Base-by-base conservation (phyloP, 768 basidiomycete genomes). In the Amylocystis lapponica region DNA sequence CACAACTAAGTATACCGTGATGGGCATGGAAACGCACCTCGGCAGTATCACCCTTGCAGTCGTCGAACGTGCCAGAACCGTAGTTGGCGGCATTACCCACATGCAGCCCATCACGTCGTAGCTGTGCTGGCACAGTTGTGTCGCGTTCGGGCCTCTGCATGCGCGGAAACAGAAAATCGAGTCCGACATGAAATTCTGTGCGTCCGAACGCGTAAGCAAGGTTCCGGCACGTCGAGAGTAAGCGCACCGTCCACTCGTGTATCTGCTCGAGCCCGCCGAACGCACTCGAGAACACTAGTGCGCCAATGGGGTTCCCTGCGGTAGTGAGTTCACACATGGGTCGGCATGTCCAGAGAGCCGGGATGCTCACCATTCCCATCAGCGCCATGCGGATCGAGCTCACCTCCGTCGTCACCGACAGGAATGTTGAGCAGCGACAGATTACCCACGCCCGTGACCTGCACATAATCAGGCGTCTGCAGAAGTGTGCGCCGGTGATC, bases 401-500 rank as follows among this genome's bases (percentile, higher is more conserved):
- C 74, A 36, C 81, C 83, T 16, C 76, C 79, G 35, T 45, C 66
- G 40, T 86, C 84, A 3, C 74, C 74, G 1, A 58, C 54, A 6
- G 79, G 78, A 23, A 86, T 68, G 59, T 86, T 84, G 44, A 90
- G 59, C 43, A 69, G 65, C 10, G 79, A 83, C 46, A 86, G 56
- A 57, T 88, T 72, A 5, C 83, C 84, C 39, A 72, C 63, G 34
- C 83, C 88, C 29, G 78, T 80, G 41, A 87, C 64, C 54, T 84
- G 85, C 26, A 86, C 69, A 58, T 79, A 88, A 58, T 82, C 80
- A n/a, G 83, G 79, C 0, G 86, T 86, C 49, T 76, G 69, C 4
- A 86, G 57, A 86, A 76, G 56, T 82, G 83, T 14, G 76, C 82
- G 39, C 79, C 79, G 1, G 65, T 68, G 53, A 87, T 76, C n/a